Evolutionary conservation across 2,329 filamentous ascomycete species (phyloP).

Genomic region (Trichoderma cornu-damae): DNA sequence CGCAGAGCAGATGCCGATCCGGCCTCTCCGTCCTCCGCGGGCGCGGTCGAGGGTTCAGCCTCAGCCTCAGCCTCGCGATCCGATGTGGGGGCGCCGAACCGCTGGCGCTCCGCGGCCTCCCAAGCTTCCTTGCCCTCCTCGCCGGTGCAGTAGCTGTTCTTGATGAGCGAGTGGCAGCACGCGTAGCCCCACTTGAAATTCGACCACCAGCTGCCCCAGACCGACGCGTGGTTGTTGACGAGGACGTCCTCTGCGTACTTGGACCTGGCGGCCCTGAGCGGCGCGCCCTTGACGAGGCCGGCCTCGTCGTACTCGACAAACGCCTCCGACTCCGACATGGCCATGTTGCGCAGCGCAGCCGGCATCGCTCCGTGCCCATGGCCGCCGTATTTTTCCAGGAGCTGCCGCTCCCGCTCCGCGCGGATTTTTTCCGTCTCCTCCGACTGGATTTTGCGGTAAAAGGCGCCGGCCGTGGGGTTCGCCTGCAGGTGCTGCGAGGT

Average conservation of each 20-base stretch:
- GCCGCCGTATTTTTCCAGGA: constrained; percentile 78
- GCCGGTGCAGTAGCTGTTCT: constrained; percentile 97
- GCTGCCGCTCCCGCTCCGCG: constrained; percentile 60
- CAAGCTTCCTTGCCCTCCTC: constrained; percentile 79
- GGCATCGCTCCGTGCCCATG: constrained; percentile 53
- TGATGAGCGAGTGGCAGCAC: constrained; percentile 88
- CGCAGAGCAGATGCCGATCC: constrained; percentile 23
- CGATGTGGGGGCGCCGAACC: constrained; percentile 43
- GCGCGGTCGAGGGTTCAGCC: no score
- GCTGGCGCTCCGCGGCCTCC: constrained; percentile 64
- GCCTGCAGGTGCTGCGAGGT: constrained; percentile 87
- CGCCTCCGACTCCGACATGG: constrained; percentile 72
- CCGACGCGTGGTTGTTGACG: constrained; percentile 83
- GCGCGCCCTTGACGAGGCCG: constrained; percentile 82
- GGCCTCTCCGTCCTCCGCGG: neutral
- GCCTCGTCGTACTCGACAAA: constrained; percentile 94
- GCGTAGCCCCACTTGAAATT: constrained; percentile 94
- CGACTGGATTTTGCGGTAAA: constrained; percentile 71
- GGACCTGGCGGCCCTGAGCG: constrained; percentile 70
- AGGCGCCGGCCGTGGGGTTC: constrained; percentile 89
- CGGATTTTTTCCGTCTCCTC: constrained; percentile 68
- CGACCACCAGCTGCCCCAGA: constrained; percentile 98
- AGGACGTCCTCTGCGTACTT: constrained; percentile 88
- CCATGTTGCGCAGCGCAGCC: constrained; percentile 58
- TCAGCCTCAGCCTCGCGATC: constrained; percentile 27